phyloP scores from a whole-genome alignment of 768 basidiomycete genomes.

The Mycena capillaripes region DNA sequence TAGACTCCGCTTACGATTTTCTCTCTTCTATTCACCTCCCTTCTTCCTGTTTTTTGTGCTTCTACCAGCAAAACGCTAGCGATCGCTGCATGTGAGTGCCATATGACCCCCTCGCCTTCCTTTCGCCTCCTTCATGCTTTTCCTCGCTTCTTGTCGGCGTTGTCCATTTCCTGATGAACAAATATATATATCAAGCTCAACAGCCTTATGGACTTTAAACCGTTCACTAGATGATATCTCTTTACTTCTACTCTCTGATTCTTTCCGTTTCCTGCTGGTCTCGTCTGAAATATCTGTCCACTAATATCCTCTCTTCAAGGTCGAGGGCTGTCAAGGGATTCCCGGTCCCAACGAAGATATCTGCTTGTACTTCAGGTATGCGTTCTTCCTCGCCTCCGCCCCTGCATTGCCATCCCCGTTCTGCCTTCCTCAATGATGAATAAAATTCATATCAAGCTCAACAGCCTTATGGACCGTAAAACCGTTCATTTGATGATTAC shows the following conservation, averaged over 20 bases:
- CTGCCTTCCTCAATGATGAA: slow-evolving; percentile 16
- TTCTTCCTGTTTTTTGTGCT: neutral
- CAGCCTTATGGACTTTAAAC: slow-evolving; percentile 26
- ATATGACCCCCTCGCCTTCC: neutral
- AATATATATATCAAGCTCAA: slow-evolving; percentile 32
- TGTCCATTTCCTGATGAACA: slow-evolving; percentile 28
- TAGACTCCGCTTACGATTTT: neutral
- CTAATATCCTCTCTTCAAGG: neutral
- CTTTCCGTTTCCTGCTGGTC: neutral
- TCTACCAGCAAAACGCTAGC: neutral
- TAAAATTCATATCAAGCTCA: slow-evolving; percentile 34
- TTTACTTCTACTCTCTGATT: slow-evolving; percentile 32
- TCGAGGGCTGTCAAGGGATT: neutral
- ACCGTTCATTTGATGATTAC: slow-evolving; percentile 26
- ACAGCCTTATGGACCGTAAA: slow-evolving; percentile 32
- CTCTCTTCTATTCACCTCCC: neutral
- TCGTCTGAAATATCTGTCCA: neutral
- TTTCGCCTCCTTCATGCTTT: neutral
- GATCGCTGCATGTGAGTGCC: neutral
- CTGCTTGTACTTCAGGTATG: neutral
- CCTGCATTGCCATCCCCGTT: neutral
- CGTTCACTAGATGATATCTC: slow-evolving; percentile 26
- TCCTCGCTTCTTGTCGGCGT: neutral
- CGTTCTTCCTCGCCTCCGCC: neutral
- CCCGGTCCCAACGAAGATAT: neutral